Evolutionary conservation across 164 flowering plant genomes (phyloP).

Genomic region (Euptelea pleiosperma): DNA sequence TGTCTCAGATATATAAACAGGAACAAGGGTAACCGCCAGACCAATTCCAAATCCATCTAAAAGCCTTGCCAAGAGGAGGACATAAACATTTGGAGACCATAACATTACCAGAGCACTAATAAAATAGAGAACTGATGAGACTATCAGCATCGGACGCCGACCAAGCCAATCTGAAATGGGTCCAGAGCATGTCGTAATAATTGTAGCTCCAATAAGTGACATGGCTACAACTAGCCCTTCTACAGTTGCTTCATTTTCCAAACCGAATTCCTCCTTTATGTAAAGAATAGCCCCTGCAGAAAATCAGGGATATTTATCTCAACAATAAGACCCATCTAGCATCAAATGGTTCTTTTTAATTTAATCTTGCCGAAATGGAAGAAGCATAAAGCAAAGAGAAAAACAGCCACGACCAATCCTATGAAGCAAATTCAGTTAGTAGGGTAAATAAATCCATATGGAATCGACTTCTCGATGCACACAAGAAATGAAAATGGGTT

Average conservation of each 20-base stretch:
- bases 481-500: too few relatives aligned
- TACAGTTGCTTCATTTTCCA: slow-evolving; percentile 46
- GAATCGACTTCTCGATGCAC: too few relatives aligned
- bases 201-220: slow-evolving; percentile 90
- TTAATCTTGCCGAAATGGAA: too few relatives aligned
- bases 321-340: slow-evolving; percentile 5
- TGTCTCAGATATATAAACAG: slow-evolving; percentile 90
- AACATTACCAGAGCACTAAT: slow-evolving; percentile 79
- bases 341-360: not conserved
- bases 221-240: slow-evolving; percentile 92
- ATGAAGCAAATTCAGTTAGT: too few relatives aligned
- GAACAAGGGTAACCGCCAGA: slow-evolving; percentile 80
- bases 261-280: slow-evolving; percentile 56
- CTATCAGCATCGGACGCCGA: slow-evolving; percentile 85
- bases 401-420: too few relatives aligned
- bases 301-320: not conserved
- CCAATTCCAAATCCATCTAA: slow-evolving; percentile 93
- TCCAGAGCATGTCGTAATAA: slow-evolving; percentile 82
- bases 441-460: too few relatives aligned
- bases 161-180: slow-evolving; percentile 76
- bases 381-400: too few relatives aligned
- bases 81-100: slow-evolving; percentile 94
- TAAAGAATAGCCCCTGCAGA: slow-evolving; percentile 73
- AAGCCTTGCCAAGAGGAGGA: slow-evolving; percentile 70
- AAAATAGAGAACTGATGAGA: slow-evolving; percentile 72